These are phyloP conservation scores for Candida vartiovaarae DNA, from an alignment of 805 yeast genomes.

Conservation along the genomic window DNA sequence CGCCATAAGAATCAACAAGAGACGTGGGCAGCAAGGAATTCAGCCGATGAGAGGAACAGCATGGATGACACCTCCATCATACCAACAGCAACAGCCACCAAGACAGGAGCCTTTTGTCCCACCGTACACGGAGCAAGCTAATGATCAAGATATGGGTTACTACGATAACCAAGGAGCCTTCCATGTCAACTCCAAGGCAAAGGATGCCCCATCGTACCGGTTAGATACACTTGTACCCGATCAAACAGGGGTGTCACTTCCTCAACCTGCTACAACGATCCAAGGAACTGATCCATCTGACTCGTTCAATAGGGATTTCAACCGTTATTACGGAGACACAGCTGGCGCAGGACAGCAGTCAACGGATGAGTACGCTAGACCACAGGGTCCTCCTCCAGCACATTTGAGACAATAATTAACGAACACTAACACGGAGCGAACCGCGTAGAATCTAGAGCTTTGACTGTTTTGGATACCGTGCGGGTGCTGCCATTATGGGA, in stretches of 20 bases:
- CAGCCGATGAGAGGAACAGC: slow-evolving; percentile 69
- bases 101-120: slow-evolving; percentile 57
- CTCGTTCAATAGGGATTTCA: slow-evolving; percentile 22
- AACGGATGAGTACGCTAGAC: slow-evolving; percentile 6
- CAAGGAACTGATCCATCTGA: slow-evolving; percentile 12
- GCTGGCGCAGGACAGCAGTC: not conserved
- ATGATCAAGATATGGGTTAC: slow-evolving; percentile 72
- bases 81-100: slow-evolving; percentile 30
- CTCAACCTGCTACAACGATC: slow-evolving; percentile 1
- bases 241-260: slow-evolving; percentile 15
- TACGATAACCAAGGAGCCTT: slow-evolving; percentile 19
- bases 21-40: slow-evolving; percentile 36
- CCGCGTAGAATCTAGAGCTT: too few species aligned
- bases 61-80: slow-evolving; percentile 85
- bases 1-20: slow-evolving; percentile 48
- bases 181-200: slow-evolving; percentile 28
- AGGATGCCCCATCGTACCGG: slow-evolving; percentile 7
- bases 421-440: too few species aligned
- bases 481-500: too few species aligned
- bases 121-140: slow-evolving; percentile 56
- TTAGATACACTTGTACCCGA: slow-evolving; percentile 19
- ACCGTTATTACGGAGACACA: slow-evolving; percentile 14
- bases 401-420: slow-evolving; percentile 2
- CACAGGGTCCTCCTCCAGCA: slow-evolving; percentile 23
- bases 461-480: too few species aligned